phyloP scores from a whole-genome alignment of 2,329 filamentous ascomycete species.

The Hypoxylon sp. region DNA sequence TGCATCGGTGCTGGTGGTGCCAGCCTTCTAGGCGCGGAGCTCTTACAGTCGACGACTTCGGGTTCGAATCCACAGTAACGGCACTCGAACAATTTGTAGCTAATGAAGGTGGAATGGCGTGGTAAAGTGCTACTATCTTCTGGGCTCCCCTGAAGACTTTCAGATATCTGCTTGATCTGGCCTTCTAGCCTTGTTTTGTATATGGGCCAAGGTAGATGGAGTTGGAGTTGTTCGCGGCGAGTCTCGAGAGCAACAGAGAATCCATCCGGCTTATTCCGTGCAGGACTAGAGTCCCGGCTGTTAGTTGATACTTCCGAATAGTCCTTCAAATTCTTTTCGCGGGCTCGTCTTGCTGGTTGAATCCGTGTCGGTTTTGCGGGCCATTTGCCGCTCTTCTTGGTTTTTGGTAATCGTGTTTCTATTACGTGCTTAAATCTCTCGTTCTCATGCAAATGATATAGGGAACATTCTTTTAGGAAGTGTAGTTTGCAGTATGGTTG shows the following conservation, averaged over 20 bases:
- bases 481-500: conserved; percentile 50
- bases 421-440: conserved; percentile 30
- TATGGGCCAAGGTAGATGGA: conserved; percentile 39
- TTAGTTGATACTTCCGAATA: background rate
- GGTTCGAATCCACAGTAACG: conserved; percentile 48
- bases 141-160: background rate
- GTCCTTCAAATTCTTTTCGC: conserved; percentile 35
- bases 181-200: conserved; percentile 32
- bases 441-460: conserved; percentile 48
- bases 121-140: background rate
- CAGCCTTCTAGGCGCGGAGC: conserved; percentile 32
- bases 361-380: conserved; percentile 38
- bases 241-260: conserved; percentile 12
- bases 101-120: conserved; percentile 13
- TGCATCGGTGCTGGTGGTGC: conserved; percentile 50
- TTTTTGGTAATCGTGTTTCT: conserved; percentile 24
- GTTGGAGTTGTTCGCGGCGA: conserved; percentile 16
- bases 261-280: background rate
- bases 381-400: conserved; percentile 31
- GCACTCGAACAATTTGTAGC: conserved; percentile 37
- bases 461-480: conserved; percentile 50
- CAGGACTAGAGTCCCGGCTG: conserved; percentile 16
- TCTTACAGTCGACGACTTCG: conserved; percentile 22
- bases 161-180: conserved; percentile 6
- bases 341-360: conserved; percentile 47